These are phyloP conservation scores for Borovskyia barvae DNA, from an alignment of 208 protist species.

Conservation along the genomic window DNA sequence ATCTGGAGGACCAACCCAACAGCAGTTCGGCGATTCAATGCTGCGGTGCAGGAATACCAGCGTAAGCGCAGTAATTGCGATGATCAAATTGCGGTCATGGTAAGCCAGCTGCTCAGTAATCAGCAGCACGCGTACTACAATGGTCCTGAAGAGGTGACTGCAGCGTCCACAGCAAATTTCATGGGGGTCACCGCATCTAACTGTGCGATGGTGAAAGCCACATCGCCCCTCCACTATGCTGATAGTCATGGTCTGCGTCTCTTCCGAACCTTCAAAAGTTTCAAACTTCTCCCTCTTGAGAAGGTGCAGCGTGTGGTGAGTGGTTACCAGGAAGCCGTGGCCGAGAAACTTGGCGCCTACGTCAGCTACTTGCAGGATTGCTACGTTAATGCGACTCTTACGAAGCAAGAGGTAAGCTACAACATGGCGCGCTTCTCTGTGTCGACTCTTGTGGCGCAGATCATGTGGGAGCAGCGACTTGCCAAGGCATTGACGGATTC, in stretches of 20 bases:
- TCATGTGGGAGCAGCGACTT: constrained; percentile 75
- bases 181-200: not conserved
- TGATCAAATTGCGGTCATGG: constrained; percentile 62
- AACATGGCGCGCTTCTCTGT: constrained; percentile 51
- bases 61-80: constrained; percentile 46
- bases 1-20: constrained; percentile 50
- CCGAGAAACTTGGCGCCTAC: constrained; percentile 58
- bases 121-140: constrained; percentile 37
- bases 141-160: not conserved
- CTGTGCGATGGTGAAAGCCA: no score
- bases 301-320: constrained; percentile 67
- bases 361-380: constrained; percentile 63
- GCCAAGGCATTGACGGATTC: constrained; percentile 49
- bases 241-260: constrained; percentile 37
- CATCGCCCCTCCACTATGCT: constrained; percentile 6
- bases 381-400: constrained; percentile 62
- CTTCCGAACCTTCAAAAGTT: constrained; percentile 67
- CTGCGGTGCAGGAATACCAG: constrained; percentile 43
- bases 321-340: constrained; percentile 61
- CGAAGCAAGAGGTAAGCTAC: constrained; percentile 45
- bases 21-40: constrained; percentile 39
- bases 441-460: constrained; percentile 49
- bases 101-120: constrained; percentile 60
- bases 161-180: not conserved
- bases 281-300: constrained; percentile 63